phyloP scores from a whole-genome alignment of 352 stramenopile genomes.

The Globisporangium emineosum region DNA sequence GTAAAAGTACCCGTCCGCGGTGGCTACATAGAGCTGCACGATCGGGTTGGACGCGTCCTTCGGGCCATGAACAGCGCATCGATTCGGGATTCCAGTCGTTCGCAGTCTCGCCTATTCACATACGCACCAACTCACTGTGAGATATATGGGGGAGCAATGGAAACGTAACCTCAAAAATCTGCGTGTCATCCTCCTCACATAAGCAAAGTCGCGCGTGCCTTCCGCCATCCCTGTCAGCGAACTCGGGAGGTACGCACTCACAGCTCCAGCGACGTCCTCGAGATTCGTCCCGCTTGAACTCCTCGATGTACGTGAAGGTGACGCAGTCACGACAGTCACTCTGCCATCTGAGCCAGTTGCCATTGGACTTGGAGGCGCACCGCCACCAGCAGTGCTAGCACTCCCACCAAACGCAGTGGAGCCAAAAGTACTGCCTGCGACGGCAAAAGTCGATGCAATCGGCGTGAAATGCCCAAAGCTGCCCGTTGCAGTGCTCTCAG shows the following conservation, averaged over 20 bases:
- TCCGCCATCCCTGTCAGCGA: constrained; percentile 81
- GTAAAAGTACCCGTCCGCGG: constrained; percentile 82
- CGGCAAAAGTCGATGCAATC: constrained; percentile 70
- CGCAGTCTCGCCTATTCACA: constrained; percentile 59
- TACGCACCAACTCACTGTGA: constrained; percentile 4
- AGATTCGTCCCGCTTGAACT: constrained; percentile 47
- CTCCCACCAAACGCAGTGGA: constrained; percentile 42
- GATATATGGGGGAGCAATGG: constrained; percentile 4
- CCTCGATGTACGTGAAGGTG: constrained; percentile 21
- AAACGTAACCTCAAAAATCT: not conserved
- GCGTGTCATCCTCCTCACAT: constrained; percentile 31
- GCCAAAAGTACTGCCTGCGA: constrained; percentile 55
- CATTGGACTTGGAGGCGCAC: constrained; percentile 5
- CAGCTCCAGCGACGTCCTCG: constrained; percentile 62
- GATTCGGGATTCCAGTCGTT: constrained; percentile 64
- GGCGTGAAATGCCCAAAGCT: constrained; percentile 80
- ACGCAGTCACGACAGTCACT: constrained; percentile 8
- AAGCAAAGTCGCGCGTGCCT: constrained; percentile 86
- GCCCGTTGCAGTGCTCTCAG: constrained; percentile 66
- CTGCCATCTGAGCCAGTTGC: not conserved
- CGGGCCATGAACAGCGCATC: constrained; percentile 78
- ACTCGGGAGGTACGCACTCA: constrained; percentile 72
- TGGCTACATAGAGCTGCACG: constrained; percentile 78
- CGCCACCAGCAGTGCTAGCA: not conserved
- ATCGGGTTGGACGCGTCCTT: constrained; percentile 43